phyloP scores from a whole-genome alignment of 139 green algal genomes.

The Chlamydomonas sphaeroides region DNA sequence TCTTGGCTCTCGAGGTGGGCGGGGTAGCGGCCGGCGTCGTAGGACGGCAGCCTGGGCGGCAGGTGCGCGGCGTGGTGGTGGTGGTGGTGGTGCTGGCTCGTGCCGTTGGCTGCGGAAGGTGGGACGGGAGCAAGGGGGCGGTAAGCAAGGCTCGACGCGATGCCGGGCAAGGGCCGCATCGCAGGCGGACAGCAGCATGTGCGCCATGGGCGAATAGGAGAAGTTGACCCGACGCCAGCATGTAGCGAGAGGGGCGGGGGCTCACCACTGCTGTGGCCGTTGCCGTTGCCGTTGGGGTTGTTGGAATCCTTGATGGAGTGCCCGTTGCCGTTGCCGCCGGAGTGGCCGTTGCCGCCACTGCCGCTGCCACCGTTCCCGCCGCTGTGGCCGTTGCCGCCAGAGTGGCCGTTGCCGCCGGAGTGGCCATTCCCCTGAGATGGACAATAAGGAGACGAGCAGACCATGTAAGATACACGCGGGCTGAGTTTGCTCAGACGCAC shows the following conservation, averaged over 20 bases:
- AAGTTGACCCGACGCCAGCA: no score
- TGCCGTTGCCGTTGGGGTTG: slow-evolving; percentile 32
- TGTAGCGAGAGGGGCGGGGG: no score
- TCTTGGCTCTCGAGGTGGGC: slow-evolving; percentile 18
- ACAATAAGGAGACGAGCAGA: no score
- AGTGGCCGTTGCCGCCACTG: slow-evolving; percentile 9
- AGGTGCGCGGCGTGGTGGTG: neutral
- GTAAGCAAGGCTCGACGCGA: neutral
- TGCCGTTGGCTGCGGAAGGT: slow-evolving; percentile 26
- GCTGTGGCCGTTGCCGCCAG: slow-evolving; percentile 36
- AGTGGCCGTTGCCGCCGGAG: slow-evolving; percentile 24
- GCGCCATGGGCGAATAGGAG: no score
- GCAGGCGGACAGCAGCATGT: no score
- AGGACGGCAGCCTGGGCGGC: neutral
- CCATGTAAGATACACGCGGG: no score
- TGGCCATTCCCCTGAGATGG: neutral
- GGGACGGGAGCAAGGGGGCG: neutral
- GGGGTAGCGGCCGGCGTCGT: slow-evolving; percentile 21
- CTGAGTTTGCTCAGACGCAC: neutral
- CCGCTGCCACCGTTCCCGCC: neutral
- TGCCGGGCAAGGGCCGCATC: no score
- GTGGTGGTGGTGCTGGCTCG: slow-evolving; percentile 19
- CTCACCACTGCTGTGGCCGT: slow-evolving; percentile 57
- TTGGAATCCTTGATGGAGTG: slow-evolving; percentile 57
- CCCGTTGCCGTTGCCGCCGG: slow-evolving; percentile 49